Evolutionary conservation across 2,329 filamentous ascomycete species (phyloP), one percentile per base, ranked within the genome.

Genomic region (Aaosphaeria pasadenensis): DNA sequence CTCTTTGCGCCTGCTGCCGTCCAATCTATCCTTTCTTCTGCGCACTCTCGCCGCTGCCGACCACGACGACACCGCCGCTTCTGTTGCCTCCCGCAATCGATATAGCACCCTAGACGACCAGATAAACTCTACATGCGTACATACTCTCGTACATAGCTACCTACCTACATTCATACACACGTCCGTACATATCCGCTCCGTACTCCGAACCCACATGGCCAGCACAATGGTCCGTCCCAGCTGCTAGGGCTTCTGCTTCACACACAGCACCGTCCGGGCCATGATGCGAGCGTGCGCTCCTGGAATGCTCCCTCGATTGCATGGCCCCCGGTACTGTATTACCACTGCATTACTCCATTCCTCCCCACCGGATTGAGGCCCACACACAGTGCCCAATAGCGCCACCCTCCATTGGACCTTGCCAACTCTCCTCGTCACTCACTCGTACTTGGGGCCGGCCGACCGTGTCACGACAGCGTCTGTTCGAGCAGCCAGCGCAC

Each of bases 311-410:
- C 57, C 55, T 58, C 55, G 59, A 67, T 62, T 66, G 57, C 69
- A 66, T 67, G 56, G 60, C 60, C 59, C 64, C 64, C 58, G 55
- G 62, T 57, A 48, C 57, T 57, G 64, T 69, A 63, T 51, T 57
- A 71, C 70, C 45, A 53, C 67, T 60, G 58, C 58, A 60, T 59
- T 66, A 55, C 63, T 60, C 65, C 68, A 71, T 66, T 66, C 64
- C 64, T 70, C 64, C 54, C 60, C 64, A 54, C 70, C 71, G 64
- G 62, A 67, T 62, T 66, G 61, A 64, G 49, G 38, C 43, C 44
- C 42, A 42, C 42, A 39, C 30, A 45, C 46, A 40, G 29, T 31
- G 50, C 55, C 33, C 17, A 24, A 24, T 24, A 24, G 17, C 17
- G 45, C 52, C 53, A 45, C 58, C 48, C 36, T 45, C 45, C 55